Evolutionary conservation across 2,329 filamentous ascomycete species (phyloP), one percentile per base, ranked within the genome.

Genomic region (Cladosporium sp.): DNA sequence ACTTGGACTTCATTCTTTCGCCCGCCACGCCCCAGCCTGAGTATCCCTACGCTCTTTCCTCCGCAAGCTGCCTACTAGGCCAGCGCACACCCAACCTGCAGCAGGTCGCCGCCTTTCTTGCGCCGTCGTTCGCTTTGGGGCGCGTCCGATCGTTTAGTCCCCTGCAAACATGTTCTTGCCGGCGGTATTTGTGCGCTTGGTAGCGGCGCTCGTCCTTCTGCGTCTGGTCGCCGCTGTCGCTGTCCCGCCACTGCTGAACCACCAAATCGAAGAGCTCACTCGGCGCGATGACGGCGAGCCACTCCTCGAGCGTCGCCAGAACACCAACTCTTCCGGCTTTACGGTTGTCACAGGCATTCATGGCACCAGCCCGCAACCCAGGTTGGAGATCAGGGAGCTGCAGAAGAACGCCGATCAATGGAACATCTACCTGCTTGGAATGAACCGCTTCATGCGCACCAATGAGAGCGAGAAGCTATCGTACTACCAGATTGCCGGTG

Each of bases 401-500:
- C 70, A 78, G 52, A 70, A 77, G 48, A 78, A 88, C 52, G 67
- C 76, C 7, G 82, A 88, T 60, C 78, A 80, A 63, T 89, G 85
- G 82, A 89, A 88, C 64, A 69, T 95, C 52, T 95, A 86, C 67
- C 73, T 95, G 20, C 77, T 92, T 43, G 86, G 85, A 11, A 76
- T 93, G 60, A 81, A 80, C 65, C 82, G 83, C 71, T 82, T 92
- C 73, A 84, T 89, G 69, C 78, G 75, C 54, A 80, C 80, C 51
- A 73, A 83, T 56, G 85, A 89, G 68, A 73, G 74, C 24, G 74
- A 82, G 54, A 74, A 76, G 50, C 74, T 86, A 32, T 92, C 88
- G 36, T 93, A 83, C 74, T 95, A 90, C 69, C 82, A 88, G 62
- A 79, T 95, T 59, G 80, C 86, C 53, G 87, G 89, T 88, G 67